These are phyloP conservation scores for Cutaneotrichosporon sp. DNA, from an alignment of 1,284 basidiomycete species.

Conservation along the genomic window DNA sequence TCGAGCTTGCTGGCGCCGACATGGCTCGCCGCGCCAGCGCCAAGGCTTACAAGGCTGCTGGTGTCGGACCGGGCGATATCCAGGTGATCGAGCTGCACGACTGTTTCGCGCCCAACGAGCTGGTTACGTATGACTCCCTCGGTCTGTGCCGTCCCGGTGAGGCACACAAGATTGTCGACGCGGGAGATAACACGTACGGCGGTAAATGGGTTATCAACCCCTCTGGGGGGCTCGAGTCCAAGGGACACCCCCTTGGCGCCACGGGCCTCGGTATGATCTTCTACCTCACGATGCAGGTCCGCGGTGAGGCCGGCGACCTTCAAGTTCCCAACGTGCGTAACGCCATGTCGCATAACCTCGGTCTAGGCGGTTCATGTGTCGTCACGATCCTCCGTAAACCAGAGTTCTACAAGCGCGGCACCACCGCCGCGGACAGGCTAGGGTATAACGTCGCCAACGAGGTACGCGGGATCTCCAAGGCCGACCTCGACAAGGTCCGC, in stretches of 20 bases:
- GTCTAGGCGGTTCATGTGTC: slow-evolving; percentile 18
- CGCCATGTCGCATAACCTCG: slow-evolving; percentile 19
- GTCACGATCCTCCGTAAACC: slow-evolving; percentile 18
- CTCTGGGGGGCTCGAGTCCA: slow-evolving; percentile 19
- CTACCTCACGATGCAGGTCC: slow-evolving; percentile 20
- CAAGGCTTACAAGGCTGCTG: slow-evolving; percentile 16
- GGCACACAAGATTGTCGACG: slow-evolving; percentile 18
- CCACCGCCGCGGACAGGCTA: slow-evolving; percentile 7
- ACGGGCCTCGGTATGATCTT: slow-evolving; percentile 23
- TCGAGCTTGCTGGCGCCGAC: slow-evolving; percentile 18
- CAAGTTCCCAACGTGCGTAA: slow-evolving; percentile 18
- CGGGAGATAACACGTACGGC: slow-evolving; percentile 20
- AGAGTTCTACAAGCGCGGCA: slow-evolving; percentile 13
- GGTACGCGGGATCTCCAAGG: slow-evolving; percentile 10
- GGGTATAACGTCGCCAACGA: slow-evolving; percentile 18
- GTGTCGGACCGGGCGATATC: slow-evolving; percentile 12
- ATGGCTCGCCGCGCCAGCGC: slow-evolving; percentile 15
- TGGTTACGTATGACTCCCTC: slow-evolving; percentile 18
- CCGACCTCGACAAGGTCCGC: slow-evolving; percentile 17
- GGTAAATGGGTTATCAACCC: slow-evolving; percentile 23
- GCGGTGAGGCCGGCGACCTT: slow-evolving; percentile 17
- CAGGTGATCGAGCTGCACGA: slow-evolving; percentile 24
- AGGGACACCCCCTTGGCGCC: slow-evolving; percentile 22
- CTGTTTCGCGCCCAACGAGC: slow-evolving; percentile 24
- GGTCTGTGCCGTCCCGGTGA: slow-evolving; percentile 12